Evolutionary conservation across 2,329 filamentous ascomycete genomes (phyloP).

Genomic region (Neofusicoccum umdonicola): DNA sequence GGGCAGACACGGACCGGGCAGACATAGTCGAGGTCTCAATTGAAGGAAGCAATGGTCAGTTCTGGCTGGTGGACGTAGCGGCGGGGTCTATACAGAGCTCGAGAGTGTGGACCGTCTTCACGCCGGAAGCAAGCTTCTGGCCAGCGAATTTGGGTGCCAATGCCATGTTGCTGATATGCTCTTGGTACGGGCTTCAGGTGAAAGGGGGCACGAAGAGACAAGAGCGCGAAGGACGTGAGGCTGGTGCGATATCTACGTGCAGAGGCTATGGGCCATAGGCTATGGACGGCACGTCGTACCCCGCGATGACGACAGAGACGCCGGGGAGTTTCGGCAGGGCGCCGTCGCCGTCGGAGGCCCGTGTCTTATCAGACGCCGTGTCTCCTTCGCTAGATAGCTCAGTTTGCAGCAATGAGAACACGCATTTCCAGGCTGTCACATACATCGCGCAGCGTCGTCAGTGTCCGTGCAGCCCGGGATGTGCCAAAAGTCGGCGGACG

Average conservation of each 20-base stretch:
- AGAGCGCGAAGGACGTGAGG: background rate
- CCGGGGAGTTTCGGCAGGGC: background rate
- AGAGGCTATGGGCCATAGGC: background rate
- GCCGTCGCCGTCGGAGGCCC: background rate
- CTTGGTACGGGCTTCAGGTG: background rate
- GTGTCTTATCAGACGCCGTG: background rate
- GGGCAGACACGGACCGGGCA: constrained; percentile 56
- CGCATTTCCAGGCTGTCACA: background rate
- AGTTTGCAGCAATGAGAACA: background rate
- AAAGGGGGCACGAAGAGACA: too few species aligned
- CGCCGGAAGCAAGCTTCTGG: constrained; percentile 59
- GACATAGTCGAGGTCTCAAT: constrained; percentile 79
- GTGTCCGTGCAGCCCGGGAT: too few species aligned
- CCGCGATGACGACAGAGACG: constrained; percentile 13
- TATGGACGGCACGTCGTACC: background rate
- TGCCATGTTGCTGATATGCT: constrained; percentile 55
- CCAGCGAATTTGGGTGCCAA: constrained; percentile 75
- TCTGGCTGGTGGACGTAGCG: too few species aligned
- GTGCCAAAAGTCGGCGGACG: too few species aligned
- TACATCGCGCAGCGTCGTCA: too few species aligned
- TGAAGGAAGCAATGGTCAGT: background rate
- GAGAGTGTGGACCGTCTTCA: constrained; percentile 50
- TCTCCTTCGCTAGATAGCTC: too few species aligned
- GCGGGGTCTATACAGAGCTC: constrained; percentile 47
- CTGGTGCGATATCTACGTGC: background rate